A percentile compares a stretch with the other conserved stretches of the same genome.
Conservation (phyloP, 768 basidiomycete genomes). For the Tylopilus felleus region DNA sequence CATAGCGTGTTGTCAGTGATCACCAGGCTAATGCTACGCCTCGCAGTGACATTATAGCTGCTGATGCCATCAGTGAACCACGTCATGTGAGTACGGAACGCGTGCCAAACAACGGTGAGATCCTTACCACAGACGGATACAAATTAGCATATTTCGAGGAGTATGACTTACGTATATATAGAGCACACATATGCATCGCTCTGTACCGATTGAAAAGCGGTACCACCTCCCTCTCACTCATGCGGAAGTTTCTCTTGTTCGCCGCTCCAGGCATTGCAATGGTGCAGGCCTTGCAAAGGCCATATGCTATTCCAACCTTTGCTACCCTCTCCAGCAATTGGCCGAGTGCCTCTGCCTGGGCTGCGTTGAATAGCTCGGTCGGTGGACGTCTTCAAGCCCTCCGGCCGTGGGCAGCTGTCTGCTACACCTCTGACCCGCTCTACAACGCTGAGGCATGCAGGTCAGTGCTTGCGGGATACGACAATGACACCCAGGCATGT, state of each 20-base stretch:
- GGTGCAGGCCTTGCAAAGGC: not conserved
- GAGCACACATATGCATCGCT: no score
- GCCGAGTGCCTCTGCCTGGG: constrained; percentile 10
- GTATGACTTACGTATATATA: no score
- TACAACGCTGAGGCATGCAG: constrained; percentile 15
- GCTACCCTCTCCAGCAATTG: constrained; percentile 7
- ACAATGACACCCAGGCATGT: constrained; percentile 13
- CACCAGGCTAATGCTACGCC: no score
- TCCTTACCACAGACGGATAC: no score
- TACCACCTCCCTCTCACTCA: no score
- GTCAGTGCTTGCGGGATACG: constrained; percentile 10
- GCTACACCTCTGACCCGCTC: constrained; percentile 19
- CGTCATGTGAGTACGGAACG: no score
- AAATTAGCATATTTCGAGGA: no score
- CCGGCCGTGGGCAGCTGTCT: constrained; percentile 22
- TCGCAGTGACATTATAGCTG: no score
- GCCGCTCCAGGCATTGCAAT: not conserved
- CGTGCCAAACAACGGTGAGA: no score
- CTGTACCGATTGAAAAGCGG: no score
- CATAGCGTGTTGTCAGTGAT: no score
- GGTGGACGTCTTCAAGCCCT: constrained; percentile 17
- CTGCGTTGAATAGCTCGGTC: constrained; percentile 12
- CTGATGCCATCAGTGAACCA: no score
- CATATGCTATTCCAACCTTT: constrained; percentile 9
- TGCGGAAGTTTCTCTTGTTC: constrained; percentile 1